phyloP scores from a whole-genome alignment of 106 monocot genomes.

The Acorus gramineus region DNA sequence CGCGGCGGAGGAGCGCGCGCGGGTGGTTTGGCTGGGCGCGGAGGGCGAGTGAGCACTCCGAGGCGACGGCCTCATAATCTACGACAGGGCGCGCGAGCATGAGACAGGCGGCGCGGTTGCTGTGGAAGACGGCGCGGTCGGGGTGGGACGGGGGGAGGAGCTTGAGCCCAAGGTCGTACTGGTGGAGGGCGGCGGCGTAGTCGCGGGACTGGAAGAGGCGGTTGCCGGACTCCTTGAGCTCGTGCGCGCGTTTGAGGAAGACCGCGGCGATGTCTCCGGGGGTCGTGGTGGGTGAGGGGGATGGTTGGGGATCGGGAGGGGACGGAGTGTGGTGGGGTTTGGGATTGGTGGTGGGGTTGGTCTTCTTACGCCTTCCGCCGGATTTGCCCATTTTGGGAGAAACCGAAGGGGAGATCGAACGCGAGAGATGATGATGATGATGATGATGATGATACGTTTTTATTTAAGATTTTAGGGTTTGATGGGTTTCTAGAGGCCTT shows the following conservation, averaged over 20 bases:
- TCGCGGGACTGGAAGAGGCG: slow-evolving; percentile 65
- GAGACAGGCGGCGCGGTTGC: slow-evolving; percentile 93
- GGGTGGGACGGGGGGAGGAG: slow-evolving; percentile 68
- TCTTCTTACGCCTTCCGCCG: slow-evolving; percentile 37
- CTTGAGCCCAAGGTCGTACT: slow-evolving; percentile 59
- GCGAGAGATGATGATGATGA: neutral
- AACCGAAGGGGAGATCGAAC: neutral
- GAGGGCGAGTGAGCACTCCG: slow-evolving; percentile 93
- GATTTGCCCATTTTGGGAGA: slow-evolving; percentile 39
- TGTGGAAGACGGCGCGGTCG: slow-evolving; percentile 92
- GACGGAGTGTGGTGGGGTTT: neutral
- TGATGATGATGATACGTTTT: too few species aligned
- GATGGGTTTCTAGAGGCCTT: too few species aligned
- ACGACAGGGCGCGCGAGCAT: slow-evolving; percentile 63
- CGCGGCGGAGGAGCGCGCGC: slow-evolving; percentile 85
- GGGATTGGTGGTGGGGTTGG: slow-evolving; percentile 2
- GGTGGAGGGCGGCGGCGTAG: slow-evolving; percentile 52
- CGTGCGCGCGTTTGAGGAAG: slow-evolving; percentile 62
- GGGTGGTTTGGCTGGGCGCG: slow-evolving; percentile 74
- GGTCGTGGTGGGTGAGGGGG: neutral
- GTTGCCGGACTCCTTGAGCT: slow-evolving; percentile 93
- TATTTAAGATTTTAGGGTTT: too few species aligned
- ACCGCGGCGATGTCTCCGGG: slow-evolving; percentile 8
- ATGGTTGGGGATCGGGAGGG: too few species aligned
- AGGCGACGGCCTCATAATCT: slow-evolving; percentile 68